A percentile compares a stretch with the other conserved stretches of the same genome.
Conservation (phyloP, 768 basidiomycete species). For the Erythrobasidium yunnanense region DNA sequence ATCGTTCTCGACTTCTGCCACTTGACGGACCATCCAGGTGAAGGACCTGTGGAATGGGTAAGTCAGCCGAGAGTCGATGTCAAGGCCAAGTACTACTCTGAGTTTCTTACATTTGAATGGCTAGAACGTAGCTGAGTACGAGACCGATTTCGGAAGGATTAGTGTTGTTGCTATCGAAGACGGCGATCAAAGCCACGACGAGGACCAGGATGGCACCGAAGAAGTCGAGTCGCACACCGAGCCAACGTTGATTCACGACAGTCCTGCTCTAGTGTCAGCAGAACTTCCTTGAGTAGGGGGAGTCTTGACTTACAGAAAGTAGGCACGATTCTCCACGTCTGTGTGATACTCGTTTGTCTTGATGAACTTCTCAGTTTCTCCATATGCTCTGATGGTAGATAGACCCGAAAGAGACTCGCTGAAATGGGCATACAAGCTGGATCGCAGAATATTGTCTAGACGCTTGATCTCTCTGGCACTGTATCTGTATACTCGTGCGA, state of each 20-base stretch:
- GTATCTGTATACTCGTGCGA: conserved; percentile 69
- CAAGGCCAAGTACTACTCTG: too few species aligned
- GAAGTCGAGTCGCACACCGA: conserved; percentile 76
- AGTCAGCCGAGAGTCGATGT: too few species aligned
- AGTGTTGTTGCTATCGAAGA: conserved; percentile 61
- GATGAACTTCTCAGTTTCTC: conserved; percentile 60
- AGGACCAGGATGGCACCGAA: conserved; percentile 62
- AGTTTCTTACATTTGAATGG: conserved; percentile 46
- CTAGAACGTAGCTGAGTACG: conserved; percentile 60
- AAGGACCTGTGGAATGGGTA: too few species aligned
- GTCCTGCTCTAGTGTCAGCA: background rate
- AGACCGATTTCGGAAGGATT: conserved; percentile 72
- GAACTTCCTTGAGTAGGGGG: conserved; percentile 17
- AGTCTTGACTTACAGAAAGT: conserved; percentile 62
- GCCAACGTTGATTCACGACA: conserved; percentile 49
- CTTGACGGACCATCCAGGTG: conserved; percentile 44
- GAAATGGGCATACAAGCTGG: conserved; percentile 80
- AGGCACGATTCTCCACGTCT: conserved; percentile 78
- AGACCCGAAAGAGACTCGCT: conserved; percentile 79
- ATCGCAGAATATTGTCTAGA: conserved; percentile 69
- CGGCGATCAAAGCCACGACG: conserved; percentile 65
- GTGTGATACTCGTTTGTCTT: conserved; percentile 61
- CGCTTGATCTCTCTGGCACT: conserved; percentile 79
- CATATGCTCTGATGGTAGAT: conserved; percentile 71
- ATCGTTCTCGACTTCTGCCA: conserved; percentile 73